Evolutionary conservation across 2,329 filamentous ascomycete species (phyloP).

Genomic region (Curvularia spicifera): DNA sequence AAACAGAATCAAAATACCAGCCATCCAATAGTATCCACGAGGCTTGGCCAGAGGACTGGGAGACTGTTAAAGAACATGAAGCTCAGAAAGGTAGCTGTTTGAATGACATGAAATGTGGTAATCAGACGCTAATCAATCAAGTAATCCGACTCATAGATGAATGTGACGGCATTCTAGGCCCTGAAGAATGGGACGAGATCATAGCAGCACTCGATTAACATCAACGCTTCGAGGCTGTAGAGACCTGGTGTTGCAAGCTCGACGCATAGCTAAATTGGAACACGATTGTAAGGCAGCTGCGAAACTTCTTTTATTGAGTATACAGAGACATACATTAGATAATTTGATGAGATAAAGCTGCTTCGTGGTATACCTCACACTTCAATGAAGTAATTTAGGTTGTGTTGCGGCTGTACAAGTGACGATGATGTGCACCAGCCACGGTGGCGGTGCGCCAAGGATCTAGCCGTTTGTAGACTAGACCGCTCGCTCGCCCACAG

Average conservation of each 20-base stretch:
- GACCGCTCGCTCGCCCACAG: constrained; percentile 27
- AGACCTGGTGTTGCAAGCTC: not conserved
- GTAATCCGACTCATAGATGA: constrained; percentile 1
- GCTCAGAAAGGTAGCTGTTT: not conserved
- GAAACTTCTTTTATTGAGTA: not conserved
- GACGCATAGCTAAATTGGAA: not conserved
- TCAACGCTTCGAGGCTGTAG: not conserved
- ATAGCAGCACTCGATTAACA: not conserved
- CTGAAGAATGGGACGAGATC: not conserved
- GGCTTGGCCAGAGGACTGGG: not conserved
- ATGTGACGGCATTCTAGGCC: not conserved
- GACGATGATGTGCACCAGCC: constrained; percentile 6
- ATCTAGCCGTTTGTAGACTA: constrained; percentile 16
- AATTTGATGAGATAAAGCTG: not conserved
- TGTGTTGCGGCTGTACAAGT: not conserved
- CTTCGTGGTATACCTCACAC: not conserved
- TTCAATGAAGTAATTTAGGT: not conserved
- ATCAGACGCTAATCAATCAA: not conserved
- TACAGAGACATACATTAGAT: not conserved
- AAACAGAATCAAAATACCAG: not conserved
- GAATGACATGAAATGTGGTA: not conserved
- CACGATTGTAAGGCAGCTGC: not conserved
- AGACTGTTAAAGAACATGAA: not conserved
- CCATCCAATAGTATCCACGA: not conserved
- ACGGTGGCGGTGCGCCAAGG: constrained; percentile 22